These are phyloP conservation scores for Isatis tinctoria DNA, from an alignment of 345 rosid genomes.

Conservation along the genomic window DNA sequence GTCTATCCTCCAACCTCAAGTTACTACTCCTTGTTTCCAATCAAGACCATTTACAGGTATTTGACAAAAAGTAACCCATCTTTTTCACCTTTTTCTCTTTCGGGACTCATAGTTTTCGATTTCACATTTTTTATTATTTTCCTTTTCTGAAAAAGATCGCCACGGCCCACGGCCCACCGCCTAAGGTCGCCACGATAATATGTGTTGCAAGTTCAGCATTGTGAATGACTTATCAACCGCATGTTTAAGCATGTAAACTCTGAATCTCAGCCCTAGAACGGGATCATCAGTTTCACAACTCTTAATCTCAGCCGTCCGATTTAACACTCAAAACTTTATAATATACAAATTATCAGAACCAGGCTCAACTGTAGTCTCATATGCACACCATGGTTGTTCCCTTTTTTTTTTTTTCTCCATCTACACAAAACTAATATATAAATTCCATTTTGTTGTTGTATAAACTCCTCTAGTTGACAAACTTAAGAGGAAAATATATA, in stretches of 20 bases:
- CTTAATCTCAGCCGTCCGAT: not conserved
- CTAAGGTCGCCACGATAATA: too few relatives aligned
- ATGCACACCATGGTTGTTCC: not conserved
- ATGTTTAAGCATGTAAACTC: not conserved
- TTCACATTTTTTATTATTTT: not conserved
- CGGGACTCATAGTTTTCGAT: conserved; percentile 8
- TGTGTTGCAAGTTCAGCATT: not conserved
- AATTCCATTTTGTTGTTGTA: not conserved
- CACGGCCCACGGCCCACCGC: not conserved
- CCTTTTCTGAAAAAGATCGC: not conserved
- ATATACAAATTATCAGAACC: not conserved
- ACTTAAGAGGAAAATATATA: not conserved
- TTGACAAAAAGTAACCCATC: conserved; percentile 26
- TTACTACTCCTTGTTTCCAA: conserved; percentile 9
- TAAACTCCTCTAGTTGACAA: not conserved
- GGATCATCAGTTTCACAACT: too few relatives aligned
- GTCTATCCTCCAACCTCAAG: not conserved
- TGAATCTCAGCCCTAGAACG: not conserved
- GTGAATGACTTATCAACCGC: not conserved
- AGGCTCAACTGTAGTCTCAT: not conserved
- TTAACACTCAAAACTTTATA: not conserved
- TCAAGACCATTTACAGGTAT: not conserved
- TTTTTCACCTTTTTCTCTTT: conserved; percentile 10
- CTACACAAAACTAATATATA: not conserved
- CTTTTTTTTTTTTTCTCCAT: not conserved